Base-by-base conservation (phyloP, 768 basidiomycete genomes). In the Phylloporus sp. region DNA sequence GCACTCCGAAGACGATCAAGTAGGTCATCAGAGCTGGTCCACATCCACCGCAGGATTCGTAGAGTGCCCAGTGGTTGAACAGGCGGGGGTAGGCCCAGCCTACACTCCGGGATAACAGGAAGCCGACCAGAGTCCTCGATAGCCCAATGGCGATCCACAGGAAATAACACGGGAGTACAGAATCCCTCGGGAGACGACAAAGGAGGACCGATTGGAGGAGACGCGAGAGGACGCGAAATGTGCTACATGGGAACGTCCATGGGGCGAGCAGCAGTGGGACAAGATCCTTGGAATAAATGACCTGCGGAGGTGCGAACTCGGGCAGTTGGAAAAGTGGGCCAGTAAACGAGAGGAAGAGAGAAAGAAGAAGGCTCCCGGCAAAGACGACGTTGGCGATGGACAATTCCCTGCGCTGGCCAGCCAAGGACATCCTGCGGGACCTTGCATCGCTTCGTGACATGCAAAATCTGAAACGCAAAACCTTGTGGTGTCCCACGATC, bases 61-160 rank as follows among this genome's bases (percentile, higher is more conserved):
- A 73, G 3, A 71, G 54, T 11, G 68, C 63, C 54, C 65, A 72
- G 51, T 72, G 73, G 34, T 55, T 66, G 56, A 73, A 73, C 20
- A 74, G 34, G 9, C 24, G 46, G 5, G 72, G 73, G 31, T 64
- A 61, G 14, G 67, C 55, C 70, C 70, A 73, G 15, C 73, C 71
- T 18, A 63, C 50, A 34, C 64, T 51, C 8, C 60, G 54, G 17
- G 54, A 60, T 33, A 65, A 36, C 14, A 64, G 35, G 44, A 61
- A 61, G 23, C 57, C 55, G 14, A 42, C 4, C 24, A 56, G 34
- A 21, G 52, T 61, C 29, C 61, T 48, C 0, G 31, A 31, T 2
- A 65, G 33, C 24, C 38, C 56, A 18, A 61, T 55, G 7, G 32
- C n/a, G 31, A 65, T 35, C 66, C 61, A 66, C 3, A 54, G 13